Evolutionary conservation across 176 grass and related monocot genomes (phyloP), one percentile per base, ranked within the genome.

Genomic region (Secale cereale): DNA sequence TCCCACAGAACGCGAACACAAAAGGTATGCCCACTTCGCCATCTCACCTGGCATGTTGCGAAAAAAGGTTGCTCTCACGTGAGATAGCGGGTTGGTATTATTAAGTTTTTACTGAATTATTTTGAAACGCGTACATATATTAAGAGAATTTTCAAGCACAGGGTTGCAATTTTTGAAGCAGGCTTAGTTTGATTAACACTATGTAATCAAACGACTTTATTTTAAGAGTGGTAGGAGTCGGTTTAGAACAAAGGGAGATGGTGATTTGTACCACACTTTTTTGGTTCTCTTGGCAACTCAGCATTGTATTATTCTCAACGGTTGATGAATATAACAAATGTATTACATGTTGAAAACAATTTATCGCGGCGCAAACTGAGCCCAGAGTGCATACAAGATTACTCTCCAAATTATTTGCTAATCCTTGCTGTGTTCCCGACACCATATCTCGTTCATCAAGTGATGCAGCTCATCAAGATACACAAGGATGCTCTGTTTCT

Each of bases 261-360:
- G 48, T 52, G 48, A 52, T 52, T 52, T 4, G 1, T 32, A 57
- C 4, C 9, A 40, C 26, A 3, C 64, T 80, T 65, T 64, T 61
- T 46, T 33, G 6, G 2, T 25, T 62, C 17, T 50, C 29, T 59
- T 87, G 39, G 64, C 28, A 87, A 35, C 39, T 76, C 69, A 60
- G 59, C 4, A 69, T 23, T 69, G 60, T 81, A 77, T 80, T 81
- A 77, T 80, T 69, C 70, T 79, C 29, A 68, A 30, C 65, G 19
- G 76, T 59, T 70, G 62, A 84, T 77, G 68, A 75, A 61, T 79
- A 66, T 76, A 81, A 79, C 74, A 84, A 84, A 81, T 76, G 80
- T 61, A 57, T 69, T 40, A 85, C 77, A 81, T 29, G 77, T 63
- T 41, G 61, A 71, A 8, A 78, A 75, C 13, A 46, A 52, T 79